phyloP scores from a whole-genome alignment of 495 filamentous ascomycete genomes.

The Tuber brumale region DNA sequence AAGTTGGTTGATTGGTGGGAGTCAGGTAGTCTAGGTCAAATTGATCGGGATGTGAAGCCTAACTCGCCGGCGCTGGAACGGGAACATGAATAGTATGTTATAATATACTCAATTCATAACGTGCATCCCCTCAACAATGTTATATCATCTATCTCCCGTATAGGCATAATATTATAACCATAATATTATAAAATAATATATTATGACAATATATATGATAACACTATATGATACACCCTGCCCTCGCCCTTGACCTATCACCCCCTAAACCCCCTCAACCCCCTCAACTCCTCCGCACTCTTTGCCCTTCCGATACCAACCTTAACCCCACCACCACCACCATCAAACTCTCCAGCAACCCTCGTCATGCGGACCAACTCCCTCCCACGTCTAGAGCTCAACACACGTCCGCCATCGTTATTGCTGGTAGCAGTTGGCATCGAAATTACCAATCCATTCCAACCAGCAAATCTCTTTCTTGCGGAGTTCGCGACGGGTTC shows the following conservation, averaged over 20 bases:
- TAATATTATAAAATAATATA: not conserved
- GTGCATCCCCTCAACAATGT: not conserved
- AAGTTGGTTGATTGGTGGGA: not conserved
- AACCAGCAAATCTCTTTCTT: slow-evolving; percentile 1
- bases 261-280: slow-evolving; percentile 18
- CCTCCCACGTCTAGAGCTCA: slow-evolving; percentile 13
- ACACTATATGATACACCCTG: not conserved
- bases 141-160: not conserved
- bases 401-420: not conserved
- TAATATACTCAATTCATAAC: not conserved
- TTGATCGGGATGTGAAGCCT: not conserved
- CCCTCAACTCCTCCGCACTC: slow-evolving; percentile 32
- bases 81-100: not conserved
- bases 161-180: not conserved
- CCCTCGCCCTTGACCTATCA: not conserved
- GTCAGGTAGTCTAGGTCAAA: not conserved
- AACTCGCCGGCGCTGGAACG: not conserved
- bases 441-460: not conserved
- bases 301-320: slow-evolving; percentile 29
- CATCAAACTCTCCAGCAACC: slow-evolving; percentile 15
- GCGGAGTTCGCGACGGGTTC: slow-evolving; percentile 17
- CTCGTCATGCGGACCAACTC: slow-evolving; percentile 22
- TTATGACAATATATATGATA: too few relatives aligned
- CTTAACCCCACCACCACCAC: not conserved
- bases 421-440: not conserved